These are phyloP conservation scores for Grosmannia clavigera DNA, from an alignment of 2,329 filamentous ascomycete species.

Conservation along the genomic window DNA sequence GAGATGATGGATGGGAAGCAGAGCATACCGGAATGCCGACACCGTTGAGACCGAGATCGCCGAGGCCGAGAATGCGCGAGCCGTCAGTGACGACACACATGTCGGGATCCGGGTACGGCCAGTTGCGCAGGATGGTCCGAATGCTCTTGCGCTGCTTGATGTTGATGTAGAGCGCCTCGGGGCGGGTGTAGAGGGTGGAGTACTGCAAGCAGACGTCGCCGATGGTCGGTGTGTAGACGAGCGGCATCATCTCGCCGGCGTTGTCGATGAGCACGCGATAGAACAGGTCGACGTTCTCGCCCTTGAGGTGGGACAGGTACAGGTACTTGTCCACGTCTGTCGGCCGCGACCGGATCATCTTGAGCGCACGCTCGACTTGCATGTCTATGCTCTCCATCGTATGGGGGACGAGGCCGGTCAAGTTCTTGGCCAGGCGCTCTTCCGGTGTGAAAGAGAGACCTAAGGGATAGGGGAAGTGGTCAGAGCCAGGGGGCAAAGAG, in stretches of 20 bases:
- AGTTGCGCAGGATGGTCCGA: slow-evolving; percentile 78
- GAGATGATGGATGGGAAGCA: not conserved
- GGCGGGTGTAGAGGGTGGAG: slow-evolving; percentile 88
- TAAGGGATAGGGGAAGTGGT: slow-evolving; percentile 15
- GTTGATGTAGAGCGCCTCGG: slow-evolving; percentile 91
- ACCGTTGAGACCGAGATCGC: slow-evolving; percentile 91
- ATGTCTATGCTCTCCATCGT: slow-evolving; percentile 48
- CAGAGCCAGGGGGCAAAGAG: not conserved
- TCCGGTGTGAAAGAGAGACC: slow-evolving; percentile 53
- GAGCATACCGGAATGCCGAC: slow-evolving; percentile 81
- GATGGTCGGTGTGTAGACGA: slow-evolving; percentile 83
- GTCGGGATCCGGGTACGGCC: slow-evolving; percentile 79
- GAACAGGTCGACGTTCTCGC: slow-evolving; percentile 68
- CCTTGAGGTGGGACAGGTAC: slow-evolving; percentile 65
- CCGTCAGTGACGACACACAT: slow-evolving; percentile 97
- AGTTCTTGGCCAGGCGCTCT: slow-evolving; percentile 50
- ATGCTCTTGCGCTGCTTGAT: slow-evolving; percentile 90
- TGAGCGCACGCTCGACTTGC: slow-evolving; percentile 55
- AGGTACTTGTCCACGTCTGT: slow-evolving; percentile 73
- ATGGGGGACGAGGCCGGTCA: slow-evolving; percentile 53
- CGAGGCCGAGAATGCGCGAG: slow-evolving; percentile 81
- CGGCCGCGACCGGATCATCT: slow-evolving; percentile 57
- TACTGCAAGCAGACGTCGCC: slow-evolving; percentile 95
- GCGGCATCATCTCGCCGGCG: slow-evolving; percentile 63
- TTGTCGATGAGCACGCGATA: slow-evolving; percentile 69